phyloP scores from a whole-genome alignment of 352 stramenopile species.

The Phytophthora constricta region DNA sequence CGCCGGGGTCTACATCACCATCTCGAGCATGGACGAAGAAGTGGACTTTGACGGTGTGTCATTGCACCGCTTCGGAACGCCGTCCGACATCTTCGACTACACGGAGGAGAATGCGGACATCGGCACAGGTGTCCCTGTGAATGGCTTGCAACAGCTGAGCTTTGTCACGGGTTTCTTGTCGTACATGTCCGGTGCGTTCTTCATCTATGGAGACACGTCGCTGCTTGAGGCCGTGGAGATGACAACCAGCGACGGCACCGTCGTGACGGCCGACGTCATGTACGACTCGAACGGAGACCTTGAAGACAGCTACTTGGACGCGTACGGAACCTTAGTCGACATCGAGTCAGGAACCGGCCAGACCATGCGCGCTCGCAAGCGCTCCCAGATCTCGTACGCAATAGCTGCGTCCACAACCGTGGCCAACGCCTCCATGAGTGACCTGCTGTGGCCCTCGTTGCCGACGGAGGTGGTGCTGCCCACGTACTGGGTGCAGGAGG shows the following conservation, averaged over 20 bases:
- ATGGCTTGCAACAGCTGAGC: constrained; percentile 69
- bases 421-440: constrained; percentile 56
- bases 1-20: constrained; percentile 58
- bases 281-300: constrained; percentile 55
- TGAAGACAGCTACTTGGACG: constrained; percentile 47
- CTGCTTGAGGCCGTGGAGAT: constrained; percentile 57
- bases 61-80: constrained; percentile 58
- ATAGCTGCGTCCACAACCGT: constrained; percentile 49
- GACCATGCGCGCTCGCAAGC: constrained; percentile 73
- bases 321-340: constrained; percentile 70
- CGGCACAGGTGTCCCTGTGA: constrained; percentile 61
- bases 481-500: constrained; percentile 67
- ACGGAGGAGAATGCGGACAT: constrained; percentile 34
- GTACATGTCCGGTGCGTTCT: constrained; percentile 77
- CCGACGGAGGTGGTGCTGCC: constrained; percentile 64
- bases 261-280: constrained; percentile 47
- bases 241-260: constrained; percentile 58
- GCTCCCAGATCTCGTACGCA: constrained; percentile 63
- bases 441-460: constrained; percentile 64
- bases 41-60: constrained; percentile 55
- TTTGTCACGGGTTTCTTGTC: constrained; percentile 75
- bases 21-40: constrained; percentile 46
- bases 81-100: constrained; percentile 46
- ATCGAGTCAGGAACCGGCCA: constrained; percentile 75
- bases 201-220: constrained; percentile 61